Conservation (phyloP, 2,329 filamentous ascomycete genomes). For the Didymella pinodella region DNA sequence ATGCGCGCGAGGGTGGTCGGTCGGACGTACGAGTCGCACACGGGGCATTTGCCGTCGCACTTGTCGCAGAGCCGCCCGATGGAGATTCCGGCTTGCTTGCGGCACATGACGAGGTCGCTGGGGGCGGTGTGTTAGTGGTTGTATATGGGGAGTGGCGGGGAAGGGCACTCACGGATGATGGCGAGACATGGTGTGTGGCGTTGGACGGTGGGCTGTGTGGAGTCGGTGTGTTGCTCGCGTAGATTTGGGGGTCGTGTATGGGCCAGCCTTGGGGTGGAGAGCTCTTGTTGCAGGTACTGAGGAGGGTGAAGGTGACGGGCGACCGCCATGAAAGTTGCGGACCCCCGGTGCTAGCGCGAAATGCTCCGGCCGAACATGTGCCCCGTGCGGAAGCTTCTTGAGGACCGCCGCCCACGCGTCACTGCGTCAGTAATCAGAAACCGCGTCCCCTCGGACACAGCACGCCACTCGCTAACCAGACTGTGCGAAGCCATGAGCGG, state of each 20-base stretch:
- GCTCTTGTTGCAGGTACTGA: neutral
- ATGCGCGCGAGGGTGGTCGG: slow-evolving; percentile 97
- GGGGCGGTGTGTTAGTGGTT: slow-evolving; percentile 27
- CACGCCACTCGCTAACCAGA: neutral
- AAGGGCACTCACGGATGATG: slow-evolving; percentile 79
- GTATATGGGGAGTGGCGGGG: slow-evolving; percentile 5
- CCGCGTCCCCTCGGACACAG: neutral
- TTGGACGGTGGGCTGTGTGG: too few relatives aligned
- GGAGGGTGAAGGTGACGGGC: slow-evolving; percentile 3
- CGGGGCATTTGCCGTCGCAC: slow-evolving; percentile 98
- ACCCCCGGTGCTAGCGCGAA: slow-evolving; percentile 21
- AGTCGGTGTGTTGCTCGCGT: neutral
- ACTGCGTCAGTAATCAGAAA: slow-evolving; percentile 3
- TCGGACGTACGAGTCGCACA: slow-evolving; percentile 98
- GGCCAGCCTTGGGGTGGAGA: neutral
- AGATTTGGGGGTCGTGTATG: neutral
- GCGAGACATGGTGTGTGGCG: slow-evolving; percentile 74
- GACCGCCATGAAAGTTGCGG: slow-evolving; percentile 22
- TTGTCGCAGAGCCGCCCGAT: slow-evolving; percentile 99
- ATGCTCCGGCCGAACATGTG: slow-evolving; percentile 22
- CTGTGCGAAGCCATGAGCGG: slow-evolving; percentile 42
- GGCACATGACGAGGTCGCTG: slow-evolving; percentile 98
- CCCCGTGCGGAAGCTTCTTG: slow-evolving; percentile 36
- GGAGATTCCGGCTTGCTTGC: slow-evolving; percentile 95
- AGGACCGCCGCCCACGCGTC: slow-evolving; percentile 4